Conservation (phyloP, 2,329 filamentous ascomycete species). For the Grosmannia huntii region DNA sequence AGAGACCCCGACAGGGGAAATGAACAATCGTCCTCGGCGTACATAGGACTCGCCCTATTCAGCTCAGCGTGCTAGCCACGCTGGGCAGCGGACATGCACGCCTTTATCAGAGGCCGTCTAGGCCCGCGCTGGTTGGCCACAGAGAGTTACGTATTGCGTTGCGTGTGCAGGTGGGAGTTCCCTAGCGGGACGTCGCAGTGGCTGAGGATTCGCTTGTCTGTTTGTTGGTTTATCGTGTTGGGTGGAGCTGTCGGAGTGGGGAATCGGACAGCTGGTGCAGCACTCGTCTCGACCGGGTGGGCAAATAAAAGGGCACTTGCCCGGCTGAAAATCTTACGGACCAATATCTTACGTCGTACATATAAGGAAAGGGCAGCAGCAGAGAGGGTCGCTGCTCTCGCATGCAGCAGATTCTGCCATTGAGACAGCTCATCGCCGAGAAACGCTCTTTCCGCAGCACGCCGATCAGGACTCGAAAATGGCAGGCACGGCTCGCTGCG, state of each 20-base stretch:
- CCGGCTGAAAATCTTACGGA: too few relatives aligned
- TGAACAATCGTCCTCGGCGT: neutral
- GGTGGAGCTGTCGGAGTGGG: neutral
- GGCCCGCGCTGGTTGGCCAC: neutral
- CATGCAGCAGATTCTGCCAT: too few relatives aligned
- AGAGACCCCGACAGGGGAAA: neutral
- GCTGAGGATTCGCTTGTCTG: neutral
- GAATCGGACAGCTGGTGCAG: too few relatives aligned
- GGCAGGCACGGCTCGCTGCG: too few relatives aligned
- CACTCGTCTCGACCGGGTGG: too few relatives aligned
- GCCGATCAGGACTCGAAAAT: neutral
- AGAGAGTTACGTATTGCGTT: constrained; percentile 1
- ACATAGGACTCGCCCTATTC: neutral
- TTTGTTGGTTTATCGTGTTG: neutral
- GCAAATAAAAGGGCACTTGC: too few relatives aligned
- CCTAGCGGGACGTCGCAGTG: neutral
- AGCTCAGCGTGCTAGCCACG: neutral
- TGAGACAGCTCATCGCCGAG: too few relatives aligned
- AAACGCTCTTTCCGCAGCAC: too few relatives aligned
- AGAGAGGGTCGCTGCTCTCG: too few relatives aligned
- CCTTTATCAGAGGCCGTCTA: neutral
- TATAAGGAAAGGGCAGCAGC: too few relatives aligned
- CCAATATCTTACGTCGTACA: too few relatives aligned
- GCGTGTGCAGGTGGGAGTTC: neutral
- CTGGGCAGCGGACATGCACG: neutral